phyloP scores from a whole-genome alignment of 1,284 basidiomycete species.

The Malassezia globosa region DNA sequence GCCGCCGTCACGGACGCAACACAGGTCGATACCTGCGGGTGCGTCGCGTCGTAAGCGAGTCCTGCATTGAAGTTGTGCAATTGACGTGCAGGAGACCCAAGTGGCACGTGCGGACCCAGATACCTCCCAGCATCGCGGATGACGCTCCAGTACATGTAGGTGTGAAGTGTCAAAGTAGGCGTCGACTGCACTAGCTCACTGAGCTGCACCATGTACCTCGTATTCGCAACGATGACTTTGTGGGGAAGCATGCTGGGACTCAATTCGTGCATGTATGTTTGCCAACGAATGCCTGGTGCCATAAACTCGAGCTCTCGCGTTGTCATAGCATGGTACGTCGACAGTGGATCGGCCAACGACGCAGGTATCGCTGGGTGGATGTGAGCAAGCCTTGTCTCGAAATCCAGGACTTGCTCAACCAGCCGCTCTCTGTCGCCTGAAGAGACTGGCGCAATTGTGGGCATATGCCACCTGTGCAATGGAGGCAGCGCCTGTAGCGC shows the following conservation, averaged over 20 bases:
- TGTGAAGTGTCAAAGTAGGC: slow-evolving; percentile 63
- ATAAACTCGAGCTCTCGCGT: slow-evolving; percentile 54
- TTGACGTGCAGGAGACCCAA: slow-evolving; percentile 47
- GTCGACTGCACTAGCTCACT: slow-evolving; percentile 62
- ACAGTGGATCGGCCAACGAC: slow-evolving; percentile 60
- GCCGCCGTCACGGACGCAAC: slow-evolving; percentile 48
- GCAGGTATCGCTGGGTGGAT: slow-evolving; percentile 56
- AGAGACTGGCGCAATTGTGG: too few species aligned
- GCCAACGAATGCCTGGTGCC: slow-evolving; percentile 67
- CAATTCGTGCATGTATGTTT: slow-evolving; percentile 71
- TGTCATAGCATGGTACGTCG: slow-evolving; percentile 74
- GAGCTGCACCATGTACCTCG: slow-evolving; percentile 63
- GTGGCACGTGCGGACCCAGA: slow-evolving; percentile 46
- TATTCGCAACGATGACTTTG: slow-evolving; percentile 68
- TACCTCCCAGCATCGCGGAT: slow-evolving; percentile 31
- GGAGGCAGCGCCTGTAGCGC: slow-evolving; percentile 56
- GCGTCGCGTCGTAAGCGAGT: slow-evolving; percentile 72
- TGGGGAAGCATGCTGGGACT: slow-evolving; percentile 54
- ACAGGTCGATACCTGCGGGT: slow-evolving; percentile 63
- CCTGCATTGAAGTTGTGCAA: slow-evolving; percentile 67
- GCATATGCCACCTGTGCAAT: too few species aligned
- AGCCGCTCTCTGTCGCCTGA: too few species aligned
- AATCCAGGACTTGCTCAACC: slow-evolving; percentile 56
- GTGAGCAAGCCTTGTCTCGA: slow-evolving; percentile 70
- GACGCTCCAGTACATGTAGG: slow-evolving; percentile 58